These are phyloP conservation scores for Pluteus cervinus DNA, from an alignment of 768 basidiomycete species.

Conservation along the genomic window DNA sequence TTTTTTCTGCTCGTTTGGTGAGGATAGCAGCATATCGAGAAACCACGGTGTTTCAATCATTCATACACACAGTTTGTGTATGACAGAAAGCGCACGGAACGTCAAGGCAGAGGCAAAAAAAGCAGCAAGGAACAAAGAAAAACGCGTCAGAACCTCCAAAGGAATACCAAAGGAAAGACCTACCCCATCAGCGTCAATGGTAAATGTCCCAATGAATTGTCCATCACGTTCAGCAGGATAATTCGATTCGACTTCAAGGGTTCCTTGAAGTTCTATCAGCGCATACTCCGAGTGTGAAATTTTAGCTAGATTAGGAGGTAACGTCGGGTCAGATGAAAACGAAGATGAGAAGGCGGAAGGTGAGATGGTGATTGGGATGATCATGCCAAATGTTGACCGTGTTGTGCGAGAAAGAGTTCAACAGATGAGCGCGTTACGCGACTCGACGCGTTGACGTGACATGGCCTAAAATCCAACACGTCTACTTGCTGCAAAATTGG, in stretches of 20 bases:
- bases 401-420: too few species aligned
- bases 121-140: too few species aligned
- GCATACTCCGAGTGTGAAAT: conserved; percentile 78
- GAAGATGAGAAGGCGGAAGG: conserved; percentile 25
- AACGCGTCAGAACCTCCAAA: too few species aligned
- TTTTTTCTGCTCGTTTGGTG: conserved; percentile 48
- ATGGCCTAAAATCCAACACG: too few species aligned
- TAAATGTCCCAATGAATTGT: conserved; percentile 73
- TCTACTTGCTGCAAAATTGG: too few species aligned
- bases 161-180: conserved; percentile 15
- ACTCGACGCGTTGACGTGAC: too few species aligned
- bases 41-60: neutral
- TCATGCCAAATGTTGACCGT: too few species aligned
- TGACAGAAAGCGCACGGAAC: conserved; percentile 1
- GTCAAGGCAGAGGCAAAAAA: neutral
- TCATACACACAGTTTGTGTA: too few species aligned
- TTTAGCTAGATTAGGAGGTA: conserved; percentile 60
- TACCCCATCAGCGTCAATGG: conserved; percentile 54
- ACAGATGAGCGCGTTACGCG: too few species aligned
- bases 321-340: conserved; percentile 28
- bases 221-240: conserved; percentile 51
- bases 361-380: conserved; percentile 54
- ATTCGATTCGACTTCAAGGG: conserved; percentile 60
- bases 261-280: conserved; percentile 85
- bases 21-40: neutral